Evolutionary conservation across 164 flowering plant species (phyloP), one percentile per base, ranked within the genome.

Genomic region (Magnolia changhungtana): DNA sequence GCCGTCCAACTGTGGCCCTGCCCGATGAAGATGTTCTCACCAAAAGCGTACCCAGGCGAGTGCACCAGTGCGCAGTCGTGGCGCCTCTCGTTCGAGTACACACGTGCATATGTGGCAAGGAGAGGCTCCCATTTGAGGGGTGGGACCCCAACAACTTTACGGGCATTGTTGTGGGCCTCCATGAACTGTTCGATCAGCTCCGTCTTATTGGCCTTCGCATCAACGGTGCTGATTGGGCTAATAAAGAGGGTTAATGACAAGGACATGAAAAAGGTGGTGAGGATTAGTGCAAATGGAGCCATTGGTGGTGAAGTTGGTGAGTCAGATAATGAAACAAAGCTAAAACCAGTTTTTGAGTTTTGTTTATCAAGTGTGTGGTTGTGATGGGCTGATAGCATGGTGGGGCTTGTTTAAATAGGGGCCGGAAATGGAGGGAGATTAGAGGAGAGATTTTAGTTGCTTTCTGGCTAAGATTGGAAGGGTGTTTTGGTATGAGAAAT

Each of bases 1-100:
- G 77, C 79, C 1, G 66, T 78, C 83, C 83, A 81, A 3, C 20
- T 23, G 7, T n/a, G 61, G 10, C 81, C 80, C 59, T 73, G 59
- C 13, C 83, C 79, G 75, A 76, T 71, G 59, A 78, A 81, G 50
- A 81, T 51, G 64, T 76, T 78, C 68, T 81, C 83, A 2, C 83
- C 81, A 4, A 81, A 78, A 1, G 63, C 65, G 2, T 24, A 70
- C 10, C 72, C 75, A 0, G 77, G 58, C 9, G 83, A 81, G 27
- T 78, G 80, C 29, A 81, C 69, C 64, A 81, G 29, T 23, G 66
- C 24, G 80, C 80, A 78, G 67, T 77, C 80, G 13, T 31, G 50
- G 29, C 76, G 83, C 50, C 83, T 59, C 50, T 81, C 37, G 58
- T 78, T 77, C 8, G 81, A 73, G 63, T 80, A 78, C 8, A 77